A percentile compares a stretch with the other conserved stretches of the same genome.
Evolutionary conservation across 2,329 filamentous ascomycete genomes (phyloP).

Genomic region (Nothophoma quercina): DNA sequence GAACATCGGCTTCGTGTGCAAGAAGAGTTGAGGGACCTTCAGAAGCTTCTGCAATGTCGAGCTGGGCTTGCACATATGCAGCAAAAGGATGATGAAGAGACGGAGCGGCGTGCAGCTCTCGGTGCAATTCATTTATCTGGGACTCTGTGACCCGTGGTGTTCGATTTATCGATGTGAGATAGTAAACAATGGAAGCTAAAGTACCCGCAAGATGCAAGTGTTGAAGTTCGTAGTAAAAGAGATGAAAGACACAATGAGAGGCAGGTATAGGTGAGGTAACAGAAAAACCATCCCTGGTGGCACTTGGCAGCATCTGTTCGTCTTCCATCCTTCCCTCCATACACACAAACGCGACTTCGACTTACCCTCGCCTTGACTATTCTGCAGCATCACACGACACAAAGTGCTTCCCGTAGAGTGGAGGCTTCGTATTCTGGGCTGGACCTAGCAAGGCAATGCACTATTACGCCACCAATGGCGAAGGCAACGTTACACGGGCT

Average conservation of each 20-base stretch:
- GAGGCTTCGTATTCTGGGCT: slow-evolving; percentile 57
- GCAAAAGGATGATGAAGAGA: neutral
- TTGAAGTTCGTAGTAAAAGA: no score
- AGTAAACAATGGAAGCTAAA: no score
- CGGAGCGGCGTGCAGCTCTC: neutral
- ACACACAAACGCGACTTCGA: no score
- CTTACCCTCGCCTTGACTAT: neutral
- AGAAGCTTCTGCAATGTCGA: neutral
- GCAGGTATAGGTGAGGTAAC: no score
- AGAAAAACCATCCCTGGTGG: no score
- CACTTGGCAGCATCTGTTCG: no score
- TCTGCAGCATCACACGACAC: neutral
- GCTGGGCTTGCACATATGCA: neutral
- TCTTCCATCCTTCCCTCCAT: no score
- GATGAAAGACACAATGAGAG: no score
- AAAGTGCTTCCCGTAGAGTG: slow-evolving; percentile 22
- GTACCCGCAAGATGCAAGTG: no score
- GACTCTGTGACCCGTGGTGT: neutral
- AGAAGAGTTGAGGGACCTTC: neutral
- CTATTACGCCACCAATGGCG: slow-evolving; percentile 59
- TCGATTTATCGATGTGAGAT: no score
- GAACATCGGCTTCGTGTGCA: neutral
- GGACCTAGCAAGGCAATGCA: slow-evolving; percentile 62
- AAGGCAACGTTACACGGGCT: slow-evolving; percentile 51
- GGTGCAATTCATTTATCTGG: neutral